Conservation (phyloP, 148 eudicot genomes). For the Talinum fruticosum region DNA sequence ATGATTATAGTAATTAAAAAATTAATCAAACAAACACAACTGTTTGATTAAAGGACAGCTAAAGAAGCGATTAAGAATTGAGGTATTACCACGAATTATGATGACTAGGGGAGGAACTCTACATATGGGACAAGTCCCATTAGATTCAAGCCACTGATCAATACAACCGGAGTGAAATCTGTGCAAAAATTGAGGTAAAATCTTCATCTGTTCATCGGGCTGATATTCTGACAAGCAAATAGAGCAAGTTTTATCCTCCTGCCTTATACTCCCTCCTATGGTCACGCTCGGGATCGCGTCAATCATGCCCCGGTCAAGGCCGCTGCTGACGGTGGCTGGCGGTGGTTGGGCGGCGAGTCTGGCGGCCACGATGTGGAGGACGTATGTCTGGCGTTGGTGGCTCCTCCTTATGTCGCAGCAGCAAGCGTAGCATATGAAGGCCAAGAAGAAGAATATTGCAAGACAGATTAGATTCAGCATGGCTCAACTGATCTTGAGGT, state of each 20-base stretch:
- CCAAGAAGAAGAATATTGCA: background rate
- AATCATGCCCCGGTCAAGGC: conserved; percentile 26
- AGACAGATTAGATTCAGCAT: too few species aligned
- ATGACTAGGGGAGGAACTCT: conserved; percentile 20
- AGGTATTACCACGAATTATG: background rate
- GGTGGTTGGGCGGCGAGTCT: background rate
- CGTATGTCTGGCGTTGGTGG: background rate
- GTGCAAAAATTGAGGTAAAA: conserved; percentile 30
- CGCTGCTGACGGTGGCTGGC: background rate
- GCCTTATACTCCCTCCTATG: conserved; percentile 24
- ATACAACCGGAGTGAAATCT: conserved; percentile 28
- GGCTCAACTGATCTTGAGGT: too few species aligned
- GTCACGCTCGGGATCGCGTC: conserved; percentile 24
- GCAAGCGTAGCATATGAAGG: conserved; percentile 18
- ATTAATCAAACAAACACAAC: too few species aligned
- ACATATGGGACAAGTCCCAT: conserved; percentile 31
- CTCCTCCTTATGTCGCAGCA: conserved; percentile 9
- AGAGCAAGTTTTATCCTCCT: conserved; percentile 22
- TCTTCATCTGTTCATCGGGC: conserved; percentile 25
- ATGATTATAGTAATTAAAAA: too few species aligned
- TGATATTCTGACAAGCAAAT: conserved; percentile 28
- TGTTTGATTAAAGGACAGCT: too few species aligned
- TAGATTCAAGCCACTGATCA: conserved; percentile 32
- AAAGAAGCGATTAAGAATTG: too few species aligned
- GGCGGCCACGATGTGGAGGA: background rate